These are phyloP conservation scores for Acacia confusa DNA, from an alignment of 306 rosid genomes.

Conservation along the genomic window DNA sequence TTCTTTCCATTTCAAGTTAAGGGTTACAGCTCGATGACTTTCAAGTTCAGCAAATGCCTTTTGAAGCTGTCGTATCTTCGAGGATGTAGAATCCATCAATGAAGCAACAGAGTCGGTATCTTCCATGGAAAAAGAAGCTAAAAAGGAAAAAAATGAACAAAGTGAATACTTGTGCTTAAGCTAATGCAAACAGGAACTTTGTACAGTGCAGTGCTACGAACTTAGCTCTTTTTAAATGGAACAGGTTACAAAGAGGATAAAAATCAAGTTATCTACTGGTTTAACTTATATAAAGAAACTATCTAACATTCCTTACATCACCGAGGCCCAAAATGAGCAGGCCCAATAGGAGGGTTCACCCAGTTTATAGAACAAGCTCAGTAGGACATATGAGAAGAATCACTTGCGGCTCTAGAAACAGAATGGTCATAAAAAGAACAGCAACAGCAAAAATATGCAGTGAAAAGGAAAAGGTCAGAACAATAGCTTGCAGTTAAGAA, in stretches of 20 bases:
- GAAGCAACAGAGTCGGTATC: slow-evolving; percentile 68
- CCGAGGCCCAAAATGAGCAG: background rate
- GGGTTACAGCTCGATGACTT: slow-evolving; percentile 84
- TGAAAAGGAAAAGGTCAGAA: background rate
- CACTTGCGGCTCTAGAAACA: background rate
- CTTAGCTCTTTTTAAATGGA: background rate
- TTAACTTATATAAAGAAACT: background rate
- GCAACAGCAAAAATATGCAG: background rate
- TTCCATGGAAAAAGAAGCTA: slow-evolving; percentile 79
- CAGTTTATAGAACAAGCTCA: background rate
- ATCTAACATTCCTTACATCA: background rate
- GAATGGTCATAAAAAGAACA: background rate
- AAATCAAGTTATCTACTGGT: background rate
- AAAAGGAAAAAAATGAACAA: slow-evolving; percentile 31
- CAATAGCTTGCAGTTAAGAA: background rate
- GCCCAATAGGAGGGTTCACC: background rate
- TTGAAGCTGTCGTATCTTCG: slow-evolving; percentile 96
- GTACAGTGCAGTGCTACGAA: slow-evolving; percentile 5
- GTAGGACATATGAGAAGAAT: background rate
- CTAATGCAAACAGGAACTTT: background rate
- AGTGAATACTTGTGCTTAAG: slow-evolving; percentile 15
- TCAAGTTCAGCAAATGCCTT: slow-evolving; percentile 99
- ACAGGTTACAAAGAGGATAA: background rate
- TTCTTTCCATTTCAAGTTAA: slow-evolving; percentile 96
- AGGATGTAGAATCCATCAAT: slow-evolving; percentile 78